Percentiles rank a stretch among this genome's conserved stretches.
phyloP scores from a whole-genome alignment of 805 yeast species.

The Saturnispora gosingensis region DNA sequence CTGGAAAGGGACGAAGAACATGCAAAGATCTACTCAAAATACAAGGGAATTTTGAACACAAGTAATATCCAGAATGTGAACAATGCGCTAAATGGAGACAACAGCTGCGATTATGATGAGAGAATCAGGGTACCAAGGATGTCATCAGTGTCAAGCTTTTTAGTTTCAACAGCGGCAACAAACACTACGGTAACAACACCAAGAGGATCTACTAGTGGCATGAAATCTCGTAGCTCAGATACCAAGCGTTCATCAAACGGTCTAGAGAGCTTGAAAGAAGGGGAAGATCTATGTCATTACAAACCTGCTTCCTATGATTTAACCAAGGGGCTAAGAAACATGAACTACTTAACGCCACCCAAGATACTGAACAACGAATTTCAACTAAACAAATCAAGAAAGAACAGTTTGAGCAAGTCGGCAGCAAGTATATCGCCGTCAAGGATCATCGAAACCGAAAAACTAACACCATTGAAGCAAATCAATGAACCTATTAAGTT shows the following conservation, averaged over 20 bases:
- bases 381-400: background rate
- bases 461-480: conserved; percentile 22
- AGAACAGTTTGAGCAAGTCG: background rate
- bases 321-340: conserved; percentile 30
- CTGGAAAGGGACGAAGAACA: conserved; percentile 25
- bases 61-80: conserved; percentile 37
- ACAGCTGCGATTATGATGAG: background rate
- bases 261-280: conserved; percentile 13
- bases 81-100: conserved; percentile 29
- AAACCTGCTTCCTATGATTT: conserved; percentile 42
- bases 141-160: background rate
- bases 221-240: background rate
- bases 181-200: background rate
- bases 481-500: conserved; percentile 39
- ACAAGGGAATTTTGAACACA: conserved; percentile 19
- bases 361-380: background rate
- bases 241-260: background rate
- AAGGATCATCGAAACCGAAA: background rate
- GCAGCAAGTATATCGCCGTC: conserved; percentile 15
- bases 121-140: background rate
- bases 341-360: conserved; percentile 6
- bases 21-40: conserved; percentile 22
- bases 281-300: conserved; percentile 19
- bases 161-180: background rate
- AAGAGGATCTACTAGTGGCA: background rate